A percentile compares a stretch with the other conserved stretches of the same genome.
These are phyloP conservation scores for Ganoderma boninense DNA, from an alignment of 1,284 basidiomycete species.

Conservation along the genomic window DNA sequence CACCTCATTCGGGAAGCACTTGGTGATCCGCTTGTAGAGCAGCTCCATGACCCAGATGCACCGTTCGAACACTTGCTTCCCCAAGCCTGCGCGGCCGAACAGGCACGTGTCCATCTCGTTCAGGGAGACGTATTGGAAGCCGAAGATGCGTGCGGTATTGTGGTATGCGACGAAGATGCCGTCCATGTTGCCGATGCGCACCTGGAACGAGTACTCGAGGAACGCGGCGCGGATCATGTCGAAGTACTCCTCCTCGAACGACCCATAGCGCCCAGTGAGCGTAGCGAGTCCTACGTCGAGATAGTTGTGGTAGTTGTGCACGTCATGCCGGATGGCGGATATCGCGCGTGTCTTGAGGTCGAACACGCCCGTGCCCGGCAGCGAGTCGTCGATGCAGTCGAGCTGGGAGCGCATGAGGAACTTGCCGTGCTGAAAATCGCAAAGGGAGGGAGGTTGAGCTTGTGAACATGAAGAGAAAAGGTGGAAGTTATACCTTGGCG, in stretches of 20 bases:
- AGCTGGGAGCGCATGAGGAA: constrained; percentile 97
- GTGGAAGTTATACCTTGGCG: constrained; percentile 64
- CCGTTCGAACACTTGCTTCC: constrained; percentile 81
- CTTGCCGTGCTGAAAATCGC: constrained; percentile 61
- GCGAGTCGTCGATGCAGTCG: constrained; percentile 83
- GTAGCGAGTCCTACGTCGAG: constrained; percentile 79
- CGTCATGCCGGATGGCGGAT: constrained; percentile 85
- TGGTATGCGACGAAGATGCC: constrained; percentile 96
- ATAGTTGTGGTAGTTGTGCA: constrained; percentile 86
- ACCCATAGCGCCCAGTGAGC: constrained; percentile 69
- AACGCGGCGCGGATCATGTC: constrained; percentile 95
- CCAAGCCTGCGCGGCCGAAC: constrained; percentile 72
- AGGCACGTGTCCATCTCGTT: constrained; percentile 89
- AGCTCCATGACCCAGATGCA: constrained; percentile 80
- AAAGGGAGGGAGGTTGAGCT: background rate
- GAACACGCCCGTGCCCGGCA: constrained; percentile 93
- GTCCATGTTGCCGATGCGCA: constrained; percentile 96
- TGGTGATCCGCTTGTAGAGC: constrained; percentile 67
- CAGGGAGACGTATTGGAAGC: constrained; percentile 93
- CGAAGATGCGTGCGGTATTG: constrained; percentile 89
- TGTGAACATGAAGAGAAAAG: background rate
- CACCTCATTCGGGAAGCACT: constrained; percentile 75
- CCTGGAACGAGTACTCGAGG: constrained; percentile 97
- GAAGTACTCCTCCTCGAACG: constrained; percentile 91
- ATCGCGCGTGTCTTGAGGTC: constrained; percentile 97